Base-by-base conservation (phyloP, 768 basidiomycete species). In the Boletellus sp. region DNA sequence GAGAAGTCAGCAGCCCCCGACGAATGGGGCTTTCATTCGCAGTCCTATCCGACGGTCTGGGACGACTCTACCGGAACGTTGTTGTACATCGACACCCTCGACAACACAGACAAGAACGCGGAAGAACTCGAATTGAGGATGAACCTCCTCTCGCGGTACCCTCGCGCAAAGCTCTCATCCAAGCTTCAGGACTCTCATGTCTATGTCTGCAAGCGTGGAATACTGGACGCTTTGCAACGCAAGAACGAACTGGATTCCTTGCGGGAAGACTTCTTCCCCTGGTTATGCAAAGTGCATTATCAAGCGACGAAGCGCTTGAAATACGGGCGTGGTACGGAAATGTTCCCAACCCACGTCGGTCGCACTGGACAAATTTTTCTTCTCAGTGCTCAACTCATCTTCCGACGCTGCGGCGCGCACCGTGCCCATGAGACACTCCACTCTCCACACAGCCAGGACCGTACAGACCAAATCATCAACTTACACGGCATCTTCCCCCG, bases 191-290 rank as follows among this genome's bases (percentile, higher is more conserved):
- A 96, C 60, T 90, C 94, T 1, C 94, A 96, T 66, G 87, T 95
- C 28, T 96, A 95, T 59, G 83, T 95, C 31, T 93, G 92, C 71
- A 79, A 81, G 55, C 79, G 80, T 51, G 77, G 80, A 16, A 74
- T 95, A 8, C 72, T 96, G 22, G 84, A 90, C 50, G 74, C 82
- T 12, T 72, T 94, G 23, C 76, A 80, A 11, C 77, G 81, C 52
- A 90, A 89, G 59, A 71, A 70, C 5, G 78, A 83, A 57, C 76
- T 94, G 36, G 85, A 90, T 44, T 95, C 93, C 15, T 75, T 97
- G 45, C 78, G 87, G 44, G 88, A 94, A 65, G 92, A 96, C 52
- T 90, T 96, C 60, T 65, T 97, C 11, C 94, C 94, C 0, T 96
- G 93, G 90, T 63, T 96, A 48, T 88, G 91, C 70, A 93, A 90